These are phyloP conservation scores for Mortierella claussenii DNA, from an alignment of 192 early-diverging fungal species.

Conservation along the genomic window DNA sequence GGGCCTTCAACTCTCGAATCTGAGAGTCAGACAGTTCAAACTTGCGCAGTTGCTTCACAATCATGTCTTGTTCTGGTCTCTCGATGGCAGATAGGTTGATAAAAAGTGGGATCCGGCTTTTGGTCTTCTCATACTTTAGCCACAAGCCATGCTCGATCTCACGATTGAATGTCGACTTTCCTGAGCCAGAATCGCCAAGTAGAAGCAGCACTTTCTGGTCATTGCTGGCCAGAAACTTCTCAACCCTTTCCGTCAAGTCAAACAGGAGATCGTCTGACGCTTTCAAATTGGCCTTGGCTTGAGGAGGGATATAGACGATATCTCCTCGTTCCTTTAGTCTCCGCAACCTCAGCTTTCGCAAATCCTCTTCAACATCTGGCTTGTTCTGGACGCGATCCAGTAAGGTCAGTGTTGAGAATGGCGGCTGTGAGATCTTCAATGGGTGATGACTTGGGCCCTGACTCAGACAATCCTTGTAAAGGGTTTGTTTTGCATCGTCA, in stretches of 20 bases:
- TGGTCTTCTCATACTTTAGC: slow-evolving; percentile 8
- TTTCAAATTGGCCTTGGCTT: slow-evolving; percentile 10
- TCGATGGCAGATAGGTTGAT: slow-evolving; percentile 27
- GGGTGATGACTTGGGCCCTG: background rate
- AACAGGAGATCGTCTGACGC: background rate
- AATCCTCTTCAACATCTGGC: slow-evolving; percentile 21
- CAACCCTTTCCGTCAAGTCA: slow-evolving; percentile 14
- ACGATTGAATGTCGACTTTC: slow-evolving; percentile 23
- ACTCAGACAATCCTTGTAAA: background rate
- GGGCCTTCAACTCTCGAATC: slow-evolving; percentile 24
- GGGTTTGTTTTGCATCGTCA: background rate
- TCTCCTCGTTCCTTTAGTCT: slow-evolving; percentile 10
- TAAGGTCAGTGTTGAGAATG: slow-evolving; percentile 11
- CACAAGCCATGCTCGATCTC: slow-evolving; percentile 16
- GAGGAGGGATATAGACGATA: slow-evolving; percentile 14
- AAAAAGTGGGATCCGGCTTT: slow-evolving; percentile 11
- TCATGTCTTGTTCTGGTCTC: slow-evolving; percentile 22
- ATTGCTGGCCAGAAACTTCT: slow-evolving; percentile 5
- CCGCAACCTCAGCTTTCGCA: slow-evolving; percentile 11
- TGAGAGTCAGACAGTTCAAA: slow-evolving; percentile 9
- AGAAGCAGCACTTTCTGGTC: slow-evolving; percentile 19
- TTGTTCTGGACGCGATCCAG: slow-evolving; percentile 18
- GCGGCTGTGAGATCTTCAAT: background rate
- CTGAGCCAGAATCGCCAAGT: slow-evolving; percentile 23
- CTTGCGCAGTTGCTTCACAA: slow-evolving; percentile 20